Conservation (phyloP, 2,329 filamentous ascomycete genomes). For the Fusarium compactum region DNA sequence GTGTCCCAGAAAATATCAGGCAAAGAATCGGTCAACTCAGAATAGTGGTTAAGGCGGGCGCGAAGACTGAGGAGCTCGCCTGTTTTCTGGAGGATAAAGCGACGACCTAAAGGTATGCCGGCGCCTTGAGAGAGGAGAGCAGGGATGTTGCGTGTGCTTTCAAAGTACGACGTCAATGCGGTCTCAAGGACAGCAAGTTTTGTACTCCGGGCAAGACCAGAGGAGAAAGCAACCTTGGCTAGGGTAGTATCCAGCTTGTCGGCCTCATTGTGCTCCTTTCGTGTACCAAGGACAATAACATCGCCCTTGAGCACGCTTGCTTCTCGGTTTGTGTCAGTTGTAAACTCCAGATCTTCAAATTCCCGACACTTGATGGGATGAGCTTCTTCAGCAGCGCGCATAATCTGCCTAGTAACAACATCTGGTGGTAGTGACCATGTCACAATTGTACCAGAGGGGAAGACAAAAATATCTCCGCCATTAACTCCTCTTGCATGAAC, state of each 20-base stretch:
- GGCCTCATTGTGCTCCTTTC: constrained; percentile 61
- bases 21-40: constrained; percentile 92
- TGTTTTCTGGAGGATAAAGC: constrained; percentile 91
- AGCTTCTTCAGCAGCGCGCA: constrained; percentile 80
- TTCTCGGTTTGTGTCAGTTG: constrained; percentile 78
- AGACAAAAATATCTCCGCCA: constrained; percentile 91
- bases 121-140: constrained; percentile 76
- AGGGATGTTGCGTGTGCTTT: constrained; percentile 86
- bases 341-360: constrained; percentile 89
- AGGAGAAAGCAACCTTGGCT: constrained; percentile 96
- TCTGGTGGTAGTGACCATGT: constrained; percentile 88
- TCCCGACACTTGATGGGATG: constrained; percentile 78
- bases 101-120: constrained; percentile 62
- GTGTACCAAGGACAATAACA: constrained; percentile 88
- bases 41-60: constrained; percentile 95
- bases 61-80: constrained; percentile 90
- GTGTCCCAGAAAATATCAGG: constrained; percentile 98
- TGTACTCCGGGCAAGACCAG: constrained; percentile 89
- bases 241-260: constrained; percentile 72
- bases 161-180: constrained; percentile 84
- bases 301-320: constrained; percentile 86
- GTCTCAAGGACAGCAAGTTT: constrained; percentile 94
- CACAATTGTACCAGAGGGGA: constrained; percentile 93
- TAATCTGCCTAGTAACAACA: constrained; percentile 78
- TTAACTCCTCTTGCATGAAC: constrained; percentile 71